phyloP scores from a whole-genome alignment of 2,329 filamentous ascomycete genomes.

The Didymellaceae sp. region DNA sequence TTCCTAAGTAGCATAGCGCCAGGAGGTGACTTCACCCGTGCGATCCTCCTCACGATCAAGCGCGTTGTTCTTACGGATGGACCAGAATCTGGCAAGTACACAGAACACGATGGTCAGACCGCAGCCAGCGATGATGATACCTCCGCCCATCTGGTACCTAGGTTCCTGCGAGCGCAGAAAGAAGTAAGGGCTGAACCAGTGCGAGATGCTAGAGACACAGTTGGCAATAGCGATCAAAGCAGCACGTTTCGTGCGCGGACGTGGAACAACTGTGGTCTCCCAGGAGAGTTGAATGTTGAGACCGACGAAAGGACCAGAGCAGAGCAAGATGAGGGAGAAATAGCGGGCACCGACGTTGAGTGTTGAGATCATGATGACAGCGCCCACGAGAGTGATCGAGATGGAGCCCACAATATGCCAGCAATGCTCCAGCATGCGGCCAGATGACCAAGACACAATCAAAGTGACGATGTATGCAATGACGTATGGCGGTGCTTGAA shows the following conservation, averaged over 20 bases:
- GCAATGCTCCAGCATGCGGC: constrained; percentile 37
- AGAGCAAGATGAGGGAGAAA: constrained; percentile 38
- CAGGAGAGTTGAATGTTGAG: constrained; percentile 52
- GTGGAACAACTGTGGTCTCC: constrained; percentile 52
- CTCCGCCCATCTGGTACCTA: constrained; percentile 22
- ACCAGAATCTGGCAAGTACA: constrained; percentile 11
- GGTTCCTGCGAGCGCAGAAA: constrained; percentile 26
- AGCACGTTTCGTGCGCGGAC: constrained; percentile 51
- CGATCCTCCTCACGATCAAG: constrained; percentile 16
- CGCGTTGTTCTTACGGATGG: constrained; percentile 9
- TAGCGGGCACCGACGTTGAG: constrained; percentile 39
- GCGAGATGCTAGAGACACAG: constrained; percentile 47
- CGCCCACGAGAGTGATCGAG: constrained; percentile 24
- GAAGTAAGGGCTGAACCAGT: constrained; percentile 54
- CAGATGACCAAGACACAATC: constrained; percentile 33
- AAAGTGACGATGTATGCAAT: constrained; percentile 38
- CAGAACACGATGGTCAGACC: constrained; percentile 15
- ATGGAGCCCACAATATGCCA: constrained; percentile 37
- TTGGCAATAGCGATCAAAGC: constrained; percentile 54
- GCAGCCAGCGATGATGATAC: constrained; percentile 22
- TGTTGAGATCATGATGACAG: constrained; percentile 36
- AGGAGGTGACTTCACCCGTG: constrained; percentile 13
- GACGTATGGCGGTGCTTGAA: constrained; percentile 51
- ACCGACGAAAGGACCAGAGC: constrained; percentile 47
- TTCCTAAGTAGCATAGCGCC: constrained; percentile 7